Evolutionary conservation across 805 yeast species (phyloP).

Genomic region (Kuraishia ogatae): DNA sequence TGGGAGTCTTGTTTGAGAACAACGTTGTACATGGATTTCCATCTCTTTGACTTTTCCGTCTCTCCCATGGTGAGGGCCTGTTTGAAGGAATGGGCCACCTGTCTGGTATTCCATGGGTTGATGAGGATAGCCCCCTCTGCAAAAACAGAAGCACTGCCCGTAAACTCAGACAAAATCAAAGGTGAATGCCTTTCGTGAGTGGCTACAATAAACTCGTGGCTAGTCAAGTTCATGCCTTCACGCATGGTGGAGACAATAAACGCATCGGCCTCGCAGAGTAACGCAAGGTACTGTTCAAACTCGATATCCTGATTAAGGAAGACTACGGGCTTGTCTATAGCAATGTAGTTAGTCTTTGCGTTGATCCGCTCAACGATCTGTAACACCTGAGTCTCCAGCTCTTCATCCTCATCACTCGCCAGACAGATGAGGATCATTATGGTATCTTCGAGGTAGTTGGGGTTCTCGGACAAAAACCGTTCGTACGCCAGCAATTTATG

Average conservation of each 20-base stretch:
- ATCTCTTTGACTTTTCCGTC: conserved; percentile 50
- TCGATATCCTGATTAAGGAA: conserved; percentile 82
- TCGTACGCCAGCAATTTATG: conserved; percentile 87
- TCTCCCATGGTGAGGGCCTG: conserved; percentile 55
- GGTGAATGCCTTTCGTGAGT: conserved; percentile 69
- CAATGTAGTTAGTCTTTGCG: conserved; percentile 61
- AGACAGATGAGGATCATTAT: conserved; percentile 80
- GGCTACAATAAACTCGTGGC: conserved; percentile 87
- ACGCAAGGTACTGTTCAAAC: conserved; percentile 82
- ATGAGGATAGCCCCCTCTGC: conserved; percentile 63
- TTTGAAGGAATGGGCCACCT: conserved; percentile 56
- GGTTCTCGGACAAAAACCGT: conserved; percentile 60
- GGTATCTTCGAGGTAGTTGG: conserved; percentile 57
- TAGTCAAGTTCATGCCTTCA: conserved; percentile 95
- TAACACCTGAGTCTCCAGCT: conserved; percentile 65
- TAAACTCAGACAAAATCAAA: conserved; percentile 80
- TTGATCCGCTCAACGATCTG: conserved; percentile 81
- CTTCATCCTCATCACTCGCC: conserved; percentile 39
- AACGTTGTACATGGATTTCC: conserved; percentile 52
- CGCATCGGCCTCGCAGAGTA: conserved; percentile 76
- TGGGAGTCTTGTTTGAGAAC: conserved; percentile 63
- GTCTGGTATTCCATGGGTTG: conserved; percentile 84
- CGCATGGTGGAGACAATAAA: conserved; percentile 88
- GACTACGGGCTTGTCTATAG: conserved; percentile 76
- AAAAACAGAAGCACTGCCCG: conserved; percentile 84